phyloP scores from a whole-genome alignment of 106 monocot genomes.

The Allium fistulosum region DNA sequence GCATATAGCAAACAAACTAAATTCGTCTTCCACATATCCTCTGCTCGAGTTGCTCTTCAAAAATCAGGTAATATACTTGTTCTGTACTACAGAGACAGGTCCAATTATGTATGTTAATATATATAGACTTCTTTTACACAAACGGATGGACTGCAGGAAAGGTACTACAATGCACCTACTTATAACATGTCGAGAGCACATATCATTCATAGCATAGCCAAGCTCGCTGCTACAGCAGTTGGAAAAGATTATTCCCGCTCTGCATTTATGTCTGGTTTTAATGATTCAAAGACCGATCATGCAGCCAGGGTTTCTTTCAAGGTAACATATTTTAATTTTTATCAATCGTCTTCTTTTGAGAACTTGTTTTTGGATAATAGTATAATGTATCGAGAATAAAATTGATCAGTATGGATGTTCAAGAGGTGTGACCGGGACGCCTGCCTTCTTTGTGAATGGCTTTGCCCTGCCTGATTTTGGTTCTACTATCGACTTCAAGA shows the following conservation, averaged over 20 bases:
- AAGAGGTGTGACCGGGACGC: constrained; percentile 51
- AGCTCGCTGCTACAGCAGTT: constrained; percentile 22
- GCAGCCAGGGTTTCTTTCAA: constrained; percentile 52
- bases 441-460: constrained; percentile 64
- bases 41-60: constrained; percentile 52
- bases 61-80: constrained; percentile 23
- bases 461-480: constrained; percentile 31
- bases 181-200: constrained; percentile 29
- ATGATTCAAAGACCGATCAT: constrained; percentile 32
- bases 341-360: too few relatives aligned
- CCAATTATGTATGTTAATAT: too few relatives aligned
- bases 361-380: neutral
- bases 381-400: too few relatives aligned
- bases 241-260: constrained; percentile 24
- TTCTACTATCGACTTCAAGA: constrained; percentile 23
- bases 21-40: constrained; percentile 36
- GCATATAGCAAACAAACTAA: constrained; percentile 46
- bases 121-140: too few relatives aligned
- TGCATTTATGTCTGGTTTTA: constrained; percentile 32
- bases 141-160: constrained; percentile 20
- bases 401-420: constrained; percentile 53
- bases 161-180: constrained; percentile 53
- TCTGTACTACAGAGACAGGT: too few relatives aligned
- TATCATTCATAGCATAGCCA: constrained; percentile 23
- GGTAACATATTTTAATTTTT: neutral